Evolutionary conservation across 140 eudicot species (phyloP).

Genomic region (Anethum foeniculum): DNA sequence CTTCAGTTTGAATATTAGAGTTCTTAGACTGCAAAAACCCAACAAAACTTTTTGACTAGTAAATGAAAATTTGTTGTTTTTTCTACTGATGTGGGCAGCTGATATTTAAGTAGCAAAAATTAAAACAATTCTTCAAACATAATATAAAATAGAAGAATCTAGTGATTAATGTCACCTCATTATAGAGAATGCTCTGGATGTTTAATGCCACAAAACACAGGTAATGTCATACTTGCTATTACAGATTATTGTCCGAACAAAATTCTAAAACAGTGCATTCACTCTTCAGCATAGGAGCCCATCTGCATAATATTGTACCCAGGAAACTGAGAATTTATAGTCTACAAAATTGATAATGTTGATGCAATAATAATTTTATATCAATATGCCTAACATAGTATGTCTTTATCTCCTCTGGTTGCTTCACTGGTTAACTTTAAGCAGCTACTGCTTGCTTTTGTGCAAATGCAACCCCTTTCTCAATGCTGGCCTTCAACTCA

Average conservation of each 20-base stretch:
- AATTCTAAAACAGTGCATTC: conserved; percentile 15
- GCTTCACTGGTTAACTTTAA: conserved; percentile 14
- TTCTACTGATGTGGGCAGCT: background rate
- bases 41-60: background rate
- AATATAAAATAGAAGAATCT: background rate
- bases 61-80: background rate
- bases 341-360: conserved; percentile 41
- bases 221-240: background rate
- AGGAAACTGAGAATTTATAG: background rate
- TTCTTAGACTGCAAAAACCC: background rate
- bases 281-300: conserved; percentile 6
- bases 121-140: background rate
- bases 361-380: conserved; percentile 5
- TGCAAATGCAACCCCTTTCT: conserved; percentile 52
- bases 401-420: conserved; percentile 14
- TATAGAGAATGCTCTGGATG: background rate
- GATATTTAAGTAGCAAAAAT: background rate
- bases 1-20: background rate
- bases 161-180: background rate
- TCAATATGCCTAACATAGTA: conserved; percentile 19
- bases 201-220: background rate
- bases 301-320: conserved; percentile 7
- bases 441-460: conserved; percentile 45
- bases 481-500: conserved; percentile 62
- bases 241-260: conserved; percentile 12